Evolutionary conservation across 148 eudicot species (phyloP), one percentile per base, ranked within the genome.

Genomic region (Chenopodium quinoa): DNA sequence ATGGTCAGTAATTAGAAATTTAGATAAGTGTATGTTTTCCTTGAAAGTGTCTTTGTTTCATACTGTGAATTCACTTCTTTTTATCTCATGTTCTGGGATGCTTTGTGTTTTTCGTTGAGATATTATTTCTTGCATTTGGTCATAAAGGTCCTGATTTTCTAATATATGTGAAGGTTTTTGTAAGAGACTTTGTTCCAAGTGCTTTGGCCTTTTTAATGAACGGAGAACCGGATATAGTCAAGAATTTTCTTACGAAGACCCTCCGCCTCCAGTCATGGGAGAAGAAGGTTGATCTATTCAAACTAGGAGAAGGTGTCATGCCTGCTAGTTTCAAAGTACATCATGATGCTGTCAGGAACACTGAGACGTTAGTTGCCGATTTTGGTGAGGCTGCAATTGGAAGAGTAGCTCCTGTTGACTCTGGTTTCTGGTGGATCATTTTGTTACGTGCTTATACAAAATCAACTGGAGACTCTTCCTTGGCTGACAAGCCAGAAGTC

Each of bases 151-250:
- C 64, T 76, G 52, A 71, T 80, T 50, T 77, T 13, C 40, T 82
- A 19, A 50, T 22, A 72, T 78, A 20, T 73, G 52, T 76, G 80
- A 78, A 93, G 97, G 97, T 92, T 19, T 94, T 94, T 71, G 91
- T 94, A 47, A 87, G 96, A 77, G 98, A 94, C 75, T 94, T 94
- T 84, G 91, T 92, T 40, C 96, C 98, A 23, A 94, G 98, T 76
- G 98, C 98, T 22, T 81, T 94, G 84, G 96, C 89, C 22, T 89
- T 87, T 69, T 52, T 82, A 78, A 90, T 88, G 89, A 90, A 90
- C 62, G 92, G 92, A 23, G 92, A 90, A 72, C 89, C 90, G 1
- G 89, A 88, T 37, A 86, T 90, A 77, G 90, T 90, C n/a, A 90
- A 88, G 84, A 90, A 90, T 70, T 90, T 90, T 44, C 86, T 90